These are phyloP conservation scores for Blastocystis sp. DNA, from an alignment of 352 stramenopile genomes.

Conservation along the genomic window DNA sequence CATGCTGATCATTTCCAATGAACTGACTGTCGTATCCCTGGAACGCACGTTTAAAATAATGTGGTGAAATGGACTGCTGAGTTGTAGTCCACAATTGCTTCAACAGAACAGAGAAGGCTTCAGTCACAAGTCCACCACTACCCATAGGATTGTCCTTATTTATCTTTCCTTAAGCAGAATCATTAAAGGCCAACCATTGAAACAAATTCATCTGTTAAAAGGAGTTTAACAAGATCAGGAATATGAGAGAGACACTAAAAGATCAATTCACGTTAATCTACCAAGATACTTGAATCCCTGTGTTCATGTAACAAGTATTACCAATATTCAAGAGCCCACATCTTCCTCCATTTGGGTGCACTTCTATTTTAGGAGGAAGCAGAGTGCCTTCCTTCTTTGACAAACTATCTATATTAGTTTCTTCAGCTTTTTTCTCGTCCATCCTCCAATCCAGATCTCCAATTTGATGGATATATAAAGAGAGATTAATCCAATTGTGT, in stretches of 20 bases:
- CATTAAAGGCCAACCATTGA: neutral
- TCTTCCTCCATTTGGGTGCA: conserved; percentile 14
- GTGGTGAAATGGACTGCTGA: neutral
- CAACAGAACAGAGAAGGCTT: conserved; percentile 29
- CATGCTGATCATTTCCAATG: conserved; percentile 20
- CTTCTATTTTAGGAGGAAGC: neutral
- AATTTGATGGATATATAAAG: too few relatives aligned
- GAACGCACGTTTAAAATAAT: conserved; percentile 27
- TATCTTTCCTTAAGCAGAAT: neutral
- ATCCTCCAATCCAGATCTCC: too few relatives aligned
- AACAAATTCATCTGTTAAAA: conserved; percentile 16
- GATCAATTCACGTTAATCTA: neutral
- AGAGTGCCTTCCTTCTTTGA: neutral
- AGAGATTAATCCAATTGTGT: too few relatives aligned
- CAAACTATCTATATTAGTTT: neutral
- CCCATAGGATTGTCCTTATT: conserved; percentile 61
- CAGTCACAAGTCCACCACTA: conserved; percentile 25
- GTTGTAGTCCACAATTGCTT: neutral
- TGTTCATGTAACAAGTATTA: conserved; percentile 69
- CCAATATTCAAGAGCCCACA: conserved; percentile 68
- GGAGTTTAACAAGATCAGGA: conserved; percentile 30
- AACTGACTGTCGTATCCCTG: conserved; percentile 53
- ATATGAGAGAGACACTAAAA: conserved; percentile 54
- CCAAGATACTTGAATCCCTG: conserved; percentile 8
- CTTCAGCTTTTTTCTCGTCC: neutral